Evolutionary conservation across 768 basidiomycete species (phyloP).

Genomic region (Dentipellis sp.): DNA sequence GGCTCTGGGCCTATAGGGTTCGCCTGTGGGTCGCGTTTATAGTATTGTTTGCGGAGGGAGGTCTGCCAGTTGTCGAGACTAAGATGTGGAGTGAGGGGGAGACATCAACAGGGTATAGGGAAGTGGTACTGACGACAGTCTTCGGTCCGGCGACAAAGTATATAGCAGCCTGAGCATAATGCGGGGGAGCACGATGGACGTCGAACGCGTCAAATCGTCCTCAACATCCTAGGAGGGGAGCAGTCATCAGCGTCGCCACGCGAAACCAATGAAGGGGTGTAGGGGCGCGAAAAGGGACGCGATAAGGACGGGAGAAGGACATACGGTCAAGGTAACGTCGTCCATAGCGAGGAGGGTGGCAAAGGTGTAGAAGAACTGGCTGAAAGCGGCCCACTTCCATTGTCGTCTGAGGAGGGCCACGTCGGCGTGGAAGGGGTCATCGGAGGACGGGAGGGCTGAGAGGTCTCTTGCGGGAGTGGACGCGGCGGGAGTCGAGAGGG

Average conservation of each 20-base stretch:
- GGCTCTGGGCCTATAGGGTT: slow-evolving; percentile 68
- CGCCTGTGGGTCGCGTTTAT: slow-evolving; percentile 57
- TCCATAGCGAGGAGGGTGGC: slow-evolving; percentile 59
- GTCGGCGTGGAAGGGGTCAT: slow-evolving; percentile 21
- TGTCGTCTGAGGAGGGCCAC: slow-evolving; percentile 56
- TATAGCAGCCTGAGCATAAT: slow-evolving; percentile 69
- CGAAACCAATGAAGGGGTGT: neutral
- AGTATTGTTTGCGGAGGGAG: slow-evolving; percentile 67
- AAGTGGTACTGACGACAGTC: slow-evolving; percentile 50
- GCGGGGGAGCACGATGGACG: slow-evolving; percentile 53
- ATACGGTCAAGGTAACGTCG: slow-evolving; percentile 60
- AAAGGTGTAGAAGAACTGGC: slow-evolving; percentile 87
- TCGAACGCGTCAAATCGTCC: slow-evolving; percentile 57
- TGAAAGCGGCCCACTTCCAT: slow-evolving; percentile 91
- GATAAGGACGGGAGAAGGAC: slow-evolving; percentile 16
- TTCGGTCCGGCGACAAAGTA: slow-evolving; percentile 72
- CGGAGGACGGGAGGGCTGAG: slow-evolving; percentile 3
- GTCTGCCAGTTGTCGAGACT: slow-evolving; percentile 77
- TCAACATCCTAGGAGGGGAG: slow-evolving; percentile 57
- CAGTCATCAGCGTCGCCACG: neutral
- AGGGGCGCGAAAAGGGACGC: slow-evolving; percentile 4
- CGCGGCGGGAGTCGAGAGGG: slow-evolving; percentile 11
- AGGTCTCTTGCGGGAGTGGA: slow-evolving; percentile 11
- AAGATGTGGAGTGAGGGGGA: slow-evolving; percentile 4
- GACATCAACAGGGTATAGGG: slow-evolving; percentile 12